Percentiles rank a stretch among this genome's conserved stretches.
Evolutionary conservation across 2,329 filamentous ascomycete genomes (phyloP).

Genomic region (Paramyrothecium roridum): DNA sequence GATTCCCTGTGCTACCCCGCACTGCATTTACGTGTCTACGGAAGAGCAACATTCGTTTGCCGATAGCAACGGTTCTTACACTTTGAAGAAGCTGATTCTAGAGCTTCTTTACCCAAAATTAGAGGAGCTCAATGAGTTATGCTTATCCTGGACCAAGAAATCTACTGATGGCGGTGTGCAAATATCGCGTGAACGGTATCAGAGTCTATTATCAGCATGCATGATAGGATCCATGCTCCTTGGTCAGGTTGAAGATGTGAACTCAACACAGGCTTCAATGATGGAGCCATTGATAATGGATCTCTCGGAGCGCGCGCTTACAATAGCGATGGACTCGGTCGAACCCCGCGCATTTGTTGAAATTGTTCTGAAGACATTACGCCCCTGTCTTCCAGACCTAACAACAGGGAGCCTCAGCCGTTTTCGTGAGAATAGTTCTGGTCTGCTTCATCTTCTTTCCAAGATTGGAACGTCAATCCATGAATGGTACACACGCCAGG

Average conservation of each 20-base stretch:
- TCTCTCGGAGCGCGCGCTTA: conserved; percentile 37
- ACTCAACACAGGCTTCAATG: conserved; percentile 46
- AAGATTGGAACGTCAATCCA: conserved; percentile 29
- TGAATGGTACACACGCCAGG: conserved; percentile 12
- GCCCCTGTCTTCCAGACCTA: conserved; percentile 44
- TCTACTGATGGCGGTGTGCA: conserved; percentile 43
- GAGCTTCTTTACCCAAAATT: conserved; percentile 54
- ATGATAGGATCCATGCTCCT: conserved; percentile 42
- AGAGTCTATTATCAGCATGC: conserved; percentile 48
- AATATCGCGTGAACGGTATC: conserved; percentile 49
- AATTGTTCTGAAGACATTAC: conserved; percentile 39
- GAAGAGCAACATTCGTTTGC: conserved; percentile 14
- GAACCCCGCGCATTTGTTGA: conserved; percentile 45
- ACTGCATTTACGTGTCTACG: conserved; percentile 4
- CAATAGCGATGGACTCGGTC: conserved; percentile 36
- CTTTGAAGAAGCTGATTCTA: conserved; percentile 47
- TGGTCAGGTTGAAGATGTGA: conserved; percentile 43
- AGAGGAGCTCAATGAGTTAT: conserved; percentile 44
- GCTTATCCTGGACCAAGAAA: conserved; percentile 43
- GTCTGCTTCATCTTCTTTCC: conserved; percentile 40
- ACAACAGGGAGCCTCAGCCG: conserved; percentile 30
- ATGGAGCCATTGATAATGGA: conserved; percentile 39
- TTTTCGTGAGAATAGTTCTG: conserved; percentile 33
- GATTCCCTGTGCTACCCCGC: background rate
- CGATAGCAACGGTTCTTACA: conserved; percentile 30